phyloP scores from a whole-genome alignment of 2,329 filamentous ascomycete species.

The Penicillium griseofulvum region DNA sequence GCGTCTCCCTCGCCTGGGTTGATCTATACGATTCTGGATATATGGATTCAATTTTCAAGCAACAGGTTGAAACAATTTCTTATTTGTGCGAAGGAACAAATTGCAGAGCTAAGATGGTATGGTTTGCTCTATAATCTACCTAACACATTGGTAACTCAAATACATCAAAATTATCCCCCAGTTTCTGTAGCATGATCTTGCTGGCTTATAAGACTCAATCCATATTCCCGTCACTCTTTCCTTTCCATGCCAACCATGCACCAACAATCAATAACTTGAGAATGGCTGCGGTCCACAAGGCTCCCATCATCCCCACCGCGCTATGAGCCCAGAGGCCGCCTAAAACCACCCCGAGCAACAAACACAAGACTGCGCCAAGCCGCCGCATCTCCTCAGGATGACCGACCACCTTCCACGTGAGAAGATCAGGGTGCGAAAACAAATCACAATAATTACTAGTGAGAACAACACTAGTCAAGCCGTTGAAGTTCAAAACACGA shows the following conservation, averaged over 20 bases:
- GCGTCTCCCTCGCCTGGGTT: background rate
- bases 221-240: conserved; percentile 28
- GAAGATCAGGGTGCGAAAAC: conserved; percentile 63
- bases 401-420: conserved; percentile 36
- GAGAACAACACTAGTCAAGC: conserved; percentile 73
- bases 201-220: background rate
- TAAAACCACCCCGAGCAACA: conserved; percentile 54
- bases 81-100: background rate
- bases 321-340: conserved; percentile 57
- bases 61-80: background rate
- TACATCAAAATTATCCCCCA: background rate
- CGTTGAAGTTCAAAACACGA: conserved; percentile 65
- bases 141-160: too few relatives aligned
- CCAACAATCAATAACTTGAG: conserved; percentile 58
- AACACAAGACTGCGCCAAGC: conserved; percentile 49
- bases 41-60: background rate
- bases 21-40: background rate
- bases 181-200: background rate
- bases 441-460: conserved; percentile 81
- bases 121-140: background rate
- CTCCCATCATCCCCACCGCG: conserved; percentile 50
- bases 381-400: conserved; percentile 57
- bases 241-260: conserved; percentile 62
- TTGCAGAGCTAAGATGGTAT: background rate
- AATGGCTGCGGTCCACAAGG: conserved; percentile 59